Base-by-base conservation (phyloP, 225 moss, liverwort and hornwort genomes). In the Anthoceros angustus region DNA sequence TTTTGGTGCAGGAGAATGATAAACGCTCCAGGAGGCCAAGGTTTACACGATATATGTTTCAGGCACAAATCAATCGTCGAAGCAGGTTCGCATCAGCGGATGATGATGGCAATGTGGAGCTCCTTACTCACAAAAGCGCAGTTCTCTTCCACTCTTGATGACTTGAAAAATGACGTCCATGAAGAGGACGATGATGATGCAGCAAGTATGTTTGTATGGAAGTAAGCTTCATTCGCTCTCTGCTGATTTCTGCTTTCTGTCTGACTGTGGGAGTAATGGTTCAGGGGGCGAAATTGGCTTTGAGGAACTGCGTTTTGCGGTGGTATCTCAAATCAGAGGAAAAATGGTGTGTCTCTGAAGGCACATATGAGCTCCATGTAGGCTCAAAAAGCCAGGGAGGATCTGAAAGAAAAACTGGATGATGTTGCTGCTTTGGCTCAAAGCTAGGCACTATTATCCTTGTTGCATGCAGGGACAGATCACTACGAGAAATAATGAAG, bases 341-440 rank as follows among this genome's bases (percentile, higher is more conserved):
- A 50, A 50, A 20, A 20, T 5, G 9, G 20, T 50, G 14, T 5
- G 5, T 16, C 15, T 10, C 49, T 50, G 49, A 50, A 50, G 10
- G n/a, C n/a, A n/a, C n/a, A n/a, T n/a, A n/a, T n/a, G n/a, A n/a
- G n/a, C n/a, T n/a, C n/a, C n/a, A n/a, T 80, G 71, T 77, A 93
- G 94, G 94, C 94, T 61, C 88, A 88, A 80, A 90, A 95, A 73
- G 90, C 88, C 10, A 86, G 86, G 62, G 86, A 88, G 70, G 87
- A 95, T 16, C 63, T 90, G 63, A 80, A 83, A 74, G 90, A 86
- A 74, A 88, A 88, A 75, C 79, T 95, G 42, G 86, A 95, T 69
- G 93, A 90, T 66, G 90, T 95, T 71, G 70, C 85, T 45, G 84
- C 84, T 62, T 70, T 95, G 69, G 85, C 86, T 68, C 83, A 86